Conservation (phyloP, 148 eudicot species). For the Polygonum maritimum region DNA sequence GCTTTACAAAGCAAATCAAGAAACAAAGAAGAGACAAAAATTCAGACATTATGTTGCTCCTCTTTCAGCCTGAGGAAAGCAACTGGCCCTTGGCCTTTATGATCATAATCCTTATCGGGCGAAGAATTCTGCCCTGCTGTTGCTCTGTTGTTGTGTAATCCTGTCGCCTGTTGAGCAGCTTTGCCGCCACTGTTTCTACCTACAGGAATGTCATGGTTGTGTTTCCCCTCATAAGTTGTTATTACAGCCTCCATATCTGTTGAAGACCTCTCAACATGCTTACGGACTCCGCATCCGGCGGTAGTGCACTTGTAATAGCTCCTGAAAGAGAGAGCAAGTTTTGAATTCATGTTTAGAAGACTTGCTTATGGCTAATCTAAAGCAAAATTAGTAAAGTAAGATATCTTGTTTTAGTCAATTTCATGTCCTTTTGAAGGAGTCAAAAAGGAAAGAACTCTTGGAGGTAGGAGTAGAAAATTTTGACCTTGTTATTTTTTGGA, state of each 20-base stretch:
- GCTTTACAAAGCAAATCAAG: not conserved
- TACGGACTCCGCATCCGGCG: slow-evolving; percentile 72
- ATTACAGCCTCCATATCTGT: slow-evolving; percentile 64
- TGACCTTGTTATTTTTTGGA: not conserved
- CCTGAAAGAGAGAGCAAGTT: slow-evolving; percentile 25
- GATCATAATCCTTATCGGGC: slow-evolving; percentile 12
- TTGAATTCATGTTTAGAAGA: not conserved
- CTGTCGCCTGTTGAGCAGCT: slow-evolving; percentile 22
- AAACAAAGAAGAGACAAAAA: not conserved
- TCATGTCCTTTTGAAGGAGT: too few species aligned
- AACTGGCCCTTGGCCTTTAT: slow-evolving; percentile 28
- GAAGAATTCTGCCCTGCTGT: not conserved
- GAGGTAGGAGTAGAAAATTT: too few species aligned
- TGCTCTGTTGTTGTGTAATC: not conserved
- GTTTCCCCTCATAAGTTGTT: slow-evolving; percentile 88
- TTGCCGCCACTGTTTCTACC: slow-evolving; percentile 5
- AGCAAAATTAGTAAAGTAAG: not conserved
- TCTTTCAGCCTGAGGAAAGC: slow-evolving; percentile 48
- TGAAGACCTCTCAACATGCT: slow-evolving; percentile 84
- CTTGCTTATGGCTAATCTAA: not conserved
- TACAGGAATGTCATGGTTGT: slow-evolving; percentile 64
- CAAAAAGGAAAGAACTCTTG: too few species aligned
- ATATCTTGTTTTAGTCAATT: not conserved
- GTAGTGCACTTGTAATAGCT: slow-evolving; percentile 84
- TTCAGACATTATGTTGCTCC: slow-evolving; percentile 33